These are phyloP conservation scores for Bruguiera hainesii DNA, from an alignment of 441 rosid species.

Conservation along the genomic window DNA sequence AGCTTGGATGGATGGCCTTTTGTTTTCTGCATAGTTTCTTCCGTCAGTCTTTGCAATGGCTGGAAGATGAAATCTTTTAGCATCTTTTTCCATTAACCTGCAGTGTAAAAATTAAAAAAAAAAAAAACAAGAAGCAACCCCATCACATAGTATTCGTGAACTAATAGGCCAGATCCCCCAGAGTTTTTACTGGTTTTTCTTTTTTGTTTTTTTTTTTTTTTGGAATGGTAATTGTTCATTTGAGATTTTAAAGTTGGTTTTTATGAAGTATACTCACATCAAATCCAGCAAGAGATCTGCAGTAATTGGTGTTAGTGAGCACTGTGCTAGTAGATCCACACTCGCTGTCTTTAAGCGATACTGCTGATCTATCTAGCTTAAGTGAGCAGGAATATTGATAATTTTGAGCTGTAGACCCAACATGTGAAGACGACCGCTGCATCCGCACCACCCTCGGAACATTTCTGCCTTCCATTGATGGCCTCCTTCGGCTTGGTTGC, in stretches of 20 bases:
- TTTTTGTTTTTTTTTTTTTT: not conserved
- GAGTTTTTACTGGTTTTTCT: not conserved
- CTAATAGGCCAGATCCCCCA: not conserved
- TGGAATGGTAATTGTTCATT: not conserved
- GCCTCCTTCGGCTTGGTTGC: slow-evolving; percentile 50
- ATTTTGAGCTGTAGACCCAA: slow-evolving; percentile 55
- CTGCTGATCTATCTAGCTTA: slow-evolving; percentile 70
- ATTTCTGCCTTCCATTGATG: slow-evolving; percentile 54
- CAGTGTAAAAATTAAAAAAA: slow-evolving; percentile 18
- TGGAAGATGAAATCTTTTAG: slow-evolving; percentile 14
- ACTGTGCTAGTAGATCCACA: slow-evolving; percentile 78
- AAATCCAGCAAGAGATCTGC: slow-evolving; percentile 50
- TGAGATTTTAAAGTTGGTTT: not conserved
- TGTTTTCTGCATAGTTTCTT: not conserved
- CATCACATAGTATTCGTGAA: not conserved
- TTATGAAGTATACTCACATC: slow-evolving; percentile 42
- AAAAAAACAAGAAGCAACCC: slow-evolving; percentile 7
- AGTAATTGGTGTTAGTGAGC: slow-evolving; percentile 62
- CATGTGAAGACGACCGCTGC: slow-evolving; percentile 82
- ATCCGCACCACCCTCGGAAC: slow-evolving; percentile 62
- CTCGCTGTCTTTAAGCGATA: slow-evolving; percentile 69
- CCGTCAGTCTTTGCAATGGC: not conserved
- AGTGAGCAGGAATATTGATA: slow-evolving; percentile 68
- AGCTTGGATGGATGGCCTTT: slow-evolving; percentile 2
- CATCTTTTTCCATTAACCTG: slow-evolving; percentile 39